Evolutionary conservation across 1,284 basidiomycete genomes (phyloP).

Genomic region (Austroboletus niveus): DNA sequence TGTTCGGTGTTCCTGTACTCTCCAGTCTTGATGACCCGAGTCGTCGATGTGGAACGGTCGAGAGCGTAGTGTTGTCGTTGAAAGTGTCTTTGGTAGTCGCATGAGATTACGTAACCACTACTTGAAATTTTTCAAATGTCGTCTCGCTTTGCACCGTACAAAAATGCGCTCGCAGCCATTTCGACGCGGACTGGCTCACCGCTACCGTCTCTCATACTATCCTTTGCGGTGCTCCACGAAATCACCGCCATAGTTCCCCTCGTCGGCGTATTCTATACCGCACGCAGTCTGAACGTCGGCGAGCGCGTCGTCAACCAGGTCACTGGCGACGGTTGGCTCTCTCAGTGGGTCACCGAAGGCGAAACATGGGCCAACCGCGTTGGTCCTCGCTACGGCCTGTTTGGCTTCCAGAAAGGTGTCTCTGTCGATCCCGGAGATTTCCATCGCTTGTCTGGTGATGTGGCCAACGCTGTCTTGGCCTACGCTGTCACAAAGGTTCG

Average conservation of each 20-base stretch:
- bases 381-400: constrained; percentile 76
- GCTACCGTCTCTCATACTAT: constrained; percentile 72
- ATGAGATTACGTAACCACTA: constrained; percentile 20
- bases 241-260: constrained; percentile 82
- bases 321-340: constrained; percentile 32
- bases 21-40: constrained; percentile 18
- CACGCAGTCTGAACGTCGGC: constrained; percentile 71
- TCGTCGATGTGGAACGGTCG: constrained; percentile 24
- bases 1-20: constrained; percentile 19
- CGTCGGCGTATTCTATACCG: constrained; percentile 70
- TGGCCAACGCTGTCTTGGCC: constrained; percentile 78
- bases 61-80: too few species aligned
- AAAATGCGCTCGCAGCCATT: constrained; percentile 50
- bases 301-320: constrained; percentile 54
- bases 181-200: constrained; percentile 68
- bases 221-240: constrained; percentile 87
- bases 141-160: constrained; percentile 43
- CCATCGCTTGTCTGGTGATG: constrained; percentile 51
- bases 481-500: constrained; percentile 82
- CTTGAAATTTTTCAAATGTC: constrained; percentile 10
- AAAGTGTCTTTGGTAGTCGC: too few species aligned
- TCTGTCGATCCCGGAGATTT: constrained; percentile 7
- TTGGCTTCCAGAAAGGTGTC: constrained; percentile 70
- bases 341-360: constrained; percentile 72
- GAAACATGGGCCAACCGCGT: constrained; percentile 69